phyloP scores from a whole-genome alignment of 768 basidiomycete genomes.

The Boletus edulis region DNA sequence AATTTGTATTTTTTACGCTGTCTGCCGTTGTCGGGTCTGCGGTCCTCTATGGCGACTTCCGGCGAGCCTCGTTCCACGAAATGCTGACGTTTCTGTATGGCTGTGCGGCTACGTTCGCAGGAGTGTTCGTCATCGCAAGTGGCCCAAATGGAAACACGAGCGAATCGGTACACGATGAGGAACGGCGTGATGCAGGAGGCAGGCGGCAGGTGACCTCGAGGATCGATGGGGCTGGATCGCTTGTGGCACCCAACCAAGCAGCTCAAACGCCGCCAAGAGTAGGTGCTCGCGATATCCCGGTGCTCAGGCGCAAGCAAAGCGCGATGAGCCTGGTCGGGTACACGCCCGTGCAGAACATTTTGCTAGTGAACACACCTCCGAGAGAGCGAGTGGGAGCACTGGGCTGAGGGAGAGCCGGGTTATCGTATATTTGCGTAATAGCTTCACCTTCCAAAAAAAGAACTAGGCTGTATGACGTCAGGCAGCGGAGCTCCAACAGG shows the following conservation, averaged over 20 bases:
- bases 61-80: constrained; percentile 75
- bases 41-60: constrained; percentile 93
- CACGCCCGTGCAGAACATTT: constrained; percentile 73
- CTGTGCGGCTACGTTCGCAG: constrained; percentile 83
- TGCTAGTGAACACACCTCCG: constrained; percentile 66
- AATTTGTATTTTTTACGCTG: constrained; percentile 93
- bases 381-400: constrained; percentile 36
- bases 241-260: constrained; percentile 31
- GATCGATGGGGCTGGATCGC: constrained; percentile 22
- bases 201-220: constrained; percentile 28
- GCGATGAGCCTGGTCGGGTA: constrained; percentile 62
- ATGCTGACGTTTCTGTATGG: constrained; percentile 85
- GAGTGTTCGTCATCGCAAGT: constrained; percentile 87
- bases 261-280: constrained; percentile 48
- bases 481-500: constrained; percentile 32
- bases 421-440: background rate
- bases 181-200: constrained; percentile 32
- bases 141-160: constrained; percentile 36
- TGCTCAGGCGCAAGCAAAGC: constrained; percentile 52
- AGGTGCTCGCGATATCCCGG: constrained; percentile 42
- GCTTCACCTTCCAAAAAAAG: constrained; percentile 9
- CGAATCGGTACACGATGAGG: constrained; percentile 30
- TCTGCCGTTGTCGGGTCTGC: constrained; percentile 92
- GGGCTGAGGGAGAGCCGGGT: constrained; percentile 28
- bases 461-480: constrained; percentile 29